Evolutionary conservation across 2,329 filamentous ascomycete genomes (phyloP), one percentile per base, ranked within the genome.

Genomic region (Hypoxylon rubiginosum): DNA sequence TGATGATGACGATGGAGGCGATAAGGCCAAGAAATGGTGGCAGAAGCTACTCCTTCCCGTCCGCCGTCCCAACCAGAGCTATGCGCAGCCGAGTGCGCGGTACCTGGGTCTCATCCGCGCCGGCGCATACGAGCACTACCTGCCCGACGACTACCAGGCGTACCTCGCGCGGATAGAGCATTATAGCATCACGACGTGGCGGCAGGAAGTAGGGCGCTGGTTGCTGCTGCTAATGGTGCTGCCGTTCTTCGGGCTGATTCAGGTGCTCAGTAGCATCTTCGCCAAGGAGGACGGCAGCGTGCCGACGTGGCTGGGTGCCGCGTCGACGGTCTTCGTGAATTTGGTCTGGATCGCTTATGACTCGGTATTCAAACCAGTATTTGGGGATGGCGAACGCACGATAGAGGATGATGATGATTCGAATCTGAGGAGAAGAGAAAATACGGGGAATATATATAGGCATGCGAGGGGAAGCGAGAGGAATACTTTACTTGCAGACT

Each of bases 381-480:
- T 97, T 82, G 95, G 95, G 0, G 92, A 98, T 75, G 96, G 96
- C 0, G 95, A 98, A 83, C 87, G 86, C 72, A 90, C 88, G 3
- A 61, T 71, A 51, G 63, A 68, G 21, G 66, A 73, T 0, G 70
- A 72, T 3, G 67, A 70, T 4, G 70, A 67, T 17, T 54, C 24
- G 17, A n/a, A 45, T 36, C 45, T 19, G 49, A 41, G 41, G 10
- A 60, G 13, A 13, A 46, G 45, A n/a, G 43, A 21, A 28, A 50
- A n/a, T 26, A 41, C 19, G 17, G 21, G 24, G 34, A 45, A 41
- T 34, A 52, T 19, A n/a, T 30, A 19, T 28, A 11, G 28, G 56
- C 4, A 17, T 6, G 10, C 19, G 54, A 50, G 62, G 50, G 56
- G 52, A 13, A 46, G 49, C 39, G 74, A 75, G 54, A 75, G 74